A percentile compares a stretch with the other conserved stretches of the same genome.
Conservation (phyloP, 139 green algal genomes). For the Chlorella ohadii region DNA sequence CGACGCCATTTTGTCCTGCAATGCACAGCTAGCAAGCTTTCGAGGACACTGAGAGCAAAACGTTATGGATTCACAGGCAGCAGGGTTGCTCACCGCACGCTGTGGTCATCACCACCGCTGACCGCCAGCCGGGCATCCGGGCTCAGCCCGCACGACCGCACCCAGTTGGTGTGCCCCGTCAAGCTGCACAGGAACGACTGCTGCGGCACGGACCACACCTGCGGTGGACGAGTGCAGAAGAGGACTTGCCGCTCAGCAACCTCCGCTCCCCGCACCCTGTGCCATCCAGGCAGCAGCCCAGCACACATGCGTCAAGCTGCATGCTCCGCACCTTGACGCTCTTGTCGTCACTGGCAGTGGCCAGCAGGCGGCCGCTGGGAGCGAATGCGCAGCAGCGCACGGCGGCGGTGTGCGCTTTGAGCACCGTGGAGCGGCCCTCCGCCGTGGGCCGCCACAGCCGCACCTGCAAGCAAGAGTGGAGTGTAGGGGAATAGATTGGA, state of each 20-base stretch:
- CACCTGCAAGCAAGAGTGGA: neutral
- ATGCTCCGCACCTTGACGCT: conserved; percentile 91
- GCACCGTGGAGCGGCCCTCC: conserved; percentile 85
- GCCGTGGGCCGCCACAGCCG: conserved; percentile 88
- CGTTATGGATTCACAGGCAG: too few relatives aligned
- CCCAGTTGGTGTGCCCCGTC: conserved; percentile 90
- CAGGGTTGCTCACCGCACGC: conserved; percentile 39
- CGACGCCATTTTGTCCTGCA: too few relatives aligned
- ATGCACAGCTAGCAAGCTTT: too few relatives aligned
- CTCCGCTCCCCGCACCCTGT: too few relatives aligned
- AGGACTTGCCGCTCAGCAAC: too few relatives aligned
- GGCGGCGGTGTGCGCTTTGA: conserved; percentile 85
- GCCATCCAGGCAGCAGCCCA: too few relatives aligned
- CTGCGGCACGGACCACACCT: conserved; percentile 83
- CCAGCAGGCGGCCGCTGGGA: conserved; percentile 75
- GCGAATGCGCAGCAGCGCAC: conserved; percentile 85
- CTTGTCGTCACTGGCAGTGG: conserved; percentile 89
- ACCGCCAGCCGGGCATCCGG: conserved; percentile 82
- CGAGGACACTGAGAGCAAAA: too few relatives aligned
- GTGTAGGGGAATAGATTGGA: too few relatives aligned
- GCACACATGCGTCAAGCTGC: too few relatives aligned
- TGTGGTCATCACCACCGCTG: conserved; percentile 86
- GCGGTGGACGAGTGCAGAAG: too few relatives aligned
- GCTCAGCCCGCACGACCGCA: conserved; percentile 75
- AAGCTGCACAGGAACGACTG: conserved; percentile 87